phyloP scores from a whole-genome alignment of 495 filamentous ascomycete species.

The Gamarada debralockiae region DNA sequence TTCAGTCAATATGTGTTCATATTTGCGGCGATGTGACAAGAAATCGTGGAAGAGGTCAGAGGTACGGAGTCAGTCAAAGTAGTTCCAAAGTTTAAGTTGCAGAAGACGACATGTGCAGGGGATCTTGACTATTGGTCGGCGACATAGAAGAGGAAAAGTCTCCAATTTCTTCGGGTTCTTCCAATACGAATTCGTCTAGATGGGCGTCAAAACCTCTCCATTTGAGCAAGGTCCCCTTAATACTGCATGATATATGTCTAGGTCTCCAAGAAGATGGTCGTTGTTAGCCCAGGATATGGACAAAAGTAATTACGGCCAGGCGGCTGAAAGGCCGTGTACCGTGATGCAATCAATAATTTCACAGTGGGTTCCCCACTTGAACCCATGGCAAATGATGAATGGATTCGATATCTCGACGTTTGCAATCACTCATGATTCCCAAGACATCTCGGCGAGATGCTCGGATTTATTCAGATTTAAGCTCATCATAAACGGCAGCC shows the following conservation, averaged over 20 bases:
- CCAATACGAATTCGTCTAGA: too few species aligned
- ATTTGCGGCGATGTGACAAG: too few species aligned
- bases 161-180: too few species aligned
- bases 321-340: neutral
- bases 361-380: too few species aligned
- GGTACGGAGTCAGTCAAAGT: too few species aligned
- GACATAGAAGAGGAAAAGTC: neutral
- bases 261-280: too few species aligned
- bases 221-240: too few species aligned
- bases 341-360: neutral
- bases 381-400: too few species aligned
- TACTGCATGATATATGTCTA: too few species aligned
- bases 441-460: slow-evolving; percentile 19
- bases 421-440: neutral
- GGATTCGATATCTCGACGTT: neutral
- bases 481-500: slow-evolving; percentile 6
- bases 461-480: slow-evolving; percentile 17
- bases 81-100: neutral
- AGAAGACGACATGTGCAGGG: neutral
- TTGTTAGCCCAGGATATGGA: too few species aligned
- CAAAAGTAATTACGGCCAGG: neutral
- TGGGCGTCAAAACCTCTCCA: too few species aligned
- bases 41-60: neutral
- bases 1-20: neutral
- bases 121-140: neutral